Percentiles rank a stretch among this genome's conserved stretches.
Conservation (phyloP, 148 eudicot genomes). For the Dysphania ambrosioides region DNA sequence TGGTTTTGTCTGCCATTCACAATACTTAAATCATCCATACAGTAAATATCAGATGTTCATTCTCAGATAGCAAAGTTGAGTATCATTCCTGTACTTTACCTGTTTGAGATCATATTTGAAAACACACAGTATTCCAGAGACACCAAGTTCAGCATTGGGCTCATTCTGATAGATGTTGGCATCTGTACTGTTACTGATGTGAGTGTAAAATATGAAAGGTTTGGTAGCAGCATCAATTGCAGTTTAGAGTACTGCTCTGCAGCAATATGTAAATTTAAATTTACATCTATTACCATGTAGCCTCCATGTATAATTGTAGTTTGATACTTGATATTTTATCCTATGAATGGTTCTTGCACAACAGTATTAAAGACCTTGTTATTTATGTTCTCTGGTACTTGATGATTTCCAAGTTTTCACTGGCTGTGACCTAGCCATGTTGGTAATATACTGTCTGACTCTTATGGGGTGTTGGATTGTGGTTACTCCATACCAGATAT, state of each 20-base stretch:
- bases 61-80: constrained; percentile 33
- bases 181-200: constrained; percentile 34
- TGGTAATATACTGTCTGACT: not conserved
- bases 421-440: not conserved
- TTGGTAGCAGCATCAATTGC: constrained; percentile 26
- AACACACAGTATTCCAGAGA: constrained; percentile 23
- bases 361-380: not conserved
- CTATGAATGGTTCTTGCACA: not conserved
- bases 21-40: not conserved
- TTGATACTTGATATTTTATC: not conserved
- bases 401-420: not conserved
- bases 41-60: not conserved
- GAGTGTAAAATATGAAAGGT: constrained; percentile 27
- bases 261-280: constrained; percentile 28
- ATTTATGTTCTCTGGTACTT: not conserved
- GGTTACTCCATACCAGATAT: not conserved
- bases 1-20: not conserved
- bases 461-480: not conserved
- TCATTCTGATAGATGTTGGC: constrained; percentile 29
- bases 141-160: constrained; percentile 30
- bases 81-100: constrained; percentile 29
- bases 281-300: not conserved
- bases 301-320: not conserved
- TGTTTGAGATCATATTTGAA: constrained; percentile 31
- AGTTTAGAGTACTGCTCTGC: constrained; percentile 30